A percentile compares a stretch with the other conserved stretches of the same genome.
Evolutionary conservation across 2,329 filamentous ascomycete species (phyloP).

Genomic region (Diaporthe helianthi): DNA sequence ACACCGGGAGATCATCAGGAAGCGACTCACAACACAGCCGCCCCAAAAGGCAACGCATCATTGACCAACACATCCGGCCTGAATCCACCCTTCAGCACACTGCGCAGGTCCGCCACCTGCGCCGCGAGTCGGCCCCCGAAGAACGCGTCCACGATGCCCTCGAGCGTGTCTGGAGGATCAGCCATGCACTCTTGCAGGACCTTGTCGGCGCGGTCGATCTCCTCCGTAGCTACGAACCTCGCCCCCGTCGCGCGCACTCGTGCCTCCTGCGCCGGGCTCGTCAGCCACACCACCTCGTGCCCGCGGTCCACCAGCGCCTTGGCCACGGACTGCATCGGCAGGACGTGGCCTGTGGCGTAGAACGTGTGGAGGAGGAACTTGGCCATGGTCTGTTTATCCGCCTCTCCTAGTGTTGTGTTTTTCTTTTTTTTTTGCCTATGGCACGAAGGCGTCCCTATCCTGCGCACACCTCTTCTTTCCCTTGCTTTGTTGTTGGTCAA

Average conservation of each 20-base stretch:
- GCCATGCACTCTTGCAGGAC: constrained; percentile 38
- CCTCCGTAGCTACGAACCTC: constrained; percentile 42
- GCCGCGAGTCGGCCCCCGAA: constrained; percentile 43
- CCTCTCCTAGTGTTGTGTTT: too few species aligned
- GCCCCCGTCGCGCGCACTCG: constrained; percentile 46
- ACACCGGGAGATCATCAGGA: not conserved
- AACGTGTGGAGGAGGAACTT: constrained; percentile 49
- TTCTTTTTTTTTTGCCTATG: not conserved
- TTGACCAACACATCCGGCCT: constrained; percentile 45
- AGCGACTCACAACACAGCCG: constrained; percentile 38
- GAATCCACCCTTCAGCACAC: constrained; percentile 40
- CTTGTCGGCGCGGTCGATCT: constrained; percentile 38
- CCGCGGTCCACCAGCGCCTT: constrained; percentile 46
- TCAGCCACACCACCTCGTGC: constrained; percentile 49
- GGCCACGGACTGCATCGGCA: constrained; percentile 50
- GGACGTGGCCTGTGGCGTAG: constrained; percentile 49
- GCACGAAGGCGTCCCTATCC: not conserved
- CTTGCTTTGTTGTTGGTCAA: too few species aligned
- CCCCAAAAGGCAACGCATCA: constrained; percentile 48
- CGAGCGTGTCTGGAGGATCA: constrained; percentile 41
- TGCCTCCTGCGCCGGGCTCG: constrained; percentile 44
- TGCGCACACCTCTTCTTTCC: not conserved
- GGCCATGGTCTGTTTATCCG: not conserved
- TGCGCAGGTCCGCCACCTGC: constrained; percentile 47
- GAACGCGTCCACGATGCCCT: constrained; percentile 41